Base-by-base conservation (phyloP, 2,329 filamentous ascomycete species). In the Fusarium haematococcum region DNA sequence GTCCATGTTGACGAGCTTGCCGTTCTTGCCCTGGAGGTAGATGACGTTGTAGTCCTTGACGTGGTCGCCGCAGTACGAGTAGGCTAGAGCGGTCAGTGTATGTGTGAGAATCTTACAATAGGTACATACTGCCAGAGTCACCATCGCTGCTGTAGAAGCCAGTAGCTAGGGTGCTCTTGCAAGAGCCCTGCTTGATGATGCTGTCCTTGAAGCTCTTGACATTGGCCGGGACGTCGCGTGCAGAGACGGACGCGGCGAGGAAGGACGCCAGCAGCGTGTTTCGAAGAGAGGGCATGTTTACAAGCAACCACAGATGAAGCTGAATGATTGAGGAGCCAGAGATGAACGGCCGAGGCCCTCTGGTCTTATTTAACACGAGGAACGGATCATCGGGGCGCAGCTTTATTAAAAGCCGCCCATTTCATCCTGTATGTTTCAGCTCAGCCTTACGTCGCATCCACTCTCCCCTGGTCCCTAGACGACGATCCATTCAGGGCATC, bases 1-100 rank as follows among this genome's bases (percentile, higher is more conserved):
- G 74, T 90, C 89, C 86, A 91, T 89, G 79, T 90, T 86, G 61
- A 82, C 85, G 43, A 90, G 81, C 41, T 83, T 74, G 25, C 81
- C 82, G 6, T 79, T 75, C 4, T 78, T 80, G 52, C 85, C 85
- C 67, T 86, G 85, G 16, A 90, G 78, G 79, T 87, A 90, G 67
- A 91, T 80, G 50, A 87, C 82, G 39, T 83, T 81, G 75, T 80
- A 81, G 39, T 84, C 79, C 20, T 76, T 57, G 16, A 84, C 39
- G 63, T 85, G 83, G 69, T 88, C 86, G 48, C 84, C 86, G 71
- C 87, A 89, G 79, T 89, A 89, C 11, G 77, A 76, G 61, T 81
- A 83, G 20, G 75, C 83, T 83, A 11, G 20, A 18, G 52, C 45
- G 25, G 50, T 71, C 54, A 69, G 65, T 50, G 8, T 32, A 8